These are phyloP conservation scores for Picochlorum sp. DNA, from an alignment of 139 green algal species.

Conservation along the genomic window DNA sequence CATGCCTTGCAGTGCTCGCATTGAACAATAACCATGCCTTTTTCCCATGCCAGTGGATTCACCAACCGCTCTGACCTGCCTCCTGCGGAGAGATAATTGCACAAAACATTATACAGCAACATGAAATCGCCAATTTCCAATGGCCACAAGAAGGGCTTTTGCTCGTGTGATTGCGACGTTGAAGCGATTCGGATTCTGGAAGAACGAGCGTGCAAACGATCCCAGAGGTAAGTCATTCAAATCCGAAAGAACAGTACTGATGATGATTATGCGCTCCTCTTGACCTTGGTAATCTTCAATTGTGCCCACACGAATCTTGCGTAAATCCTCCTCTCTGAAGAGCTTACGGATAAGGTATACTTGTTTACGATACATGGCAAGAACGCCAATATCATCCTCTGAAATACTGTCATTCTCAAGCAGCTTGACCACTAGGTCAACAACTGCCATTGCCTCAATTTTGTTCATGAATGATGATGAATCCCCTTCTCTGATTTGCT, in stretches of 20 bases:
- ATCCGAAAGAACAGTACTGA: slow-evolving; percentile 57
- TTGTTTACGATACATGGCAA: slow-evolving; percentile 59
- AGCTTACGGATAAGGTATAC: slow-evolving; percentile 59
- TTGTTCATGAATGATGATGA: slow-evolving; percentile 60
- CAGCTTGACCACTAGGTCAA: slow-evolving; percentile 45
- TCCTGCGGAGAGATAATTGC: not conserved
- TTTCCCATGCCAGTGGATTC: slow-evolving; percentile 29
- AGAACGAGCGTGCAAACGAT: slow-evolving; percentile 16
- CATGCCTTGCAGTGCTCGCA: slow-evolving; percentile 22
- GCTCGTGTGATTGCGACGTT: slow-evolving; percentile 85
- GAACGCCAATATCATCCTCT: slow-evolving; percentile 40
- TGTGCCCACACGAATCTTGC: slow-evolving; percentile 60
- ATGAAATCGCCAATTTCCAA: slow-evolving; percentile 45
- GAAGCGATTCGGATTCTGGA: slow-evolving; percentile 70
- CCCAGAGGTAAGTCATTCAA: not conserved
- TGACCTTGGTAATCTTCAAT: slow-evolving; percentile 65
- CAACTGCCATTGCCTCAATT: slow-evolving; percentile 42
- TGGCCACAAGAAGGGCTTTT: slow-evolving; percentile 71
- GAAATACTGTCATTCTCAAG: slow-evolving; percentile 1
- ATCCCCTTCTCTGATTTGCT: slow-evolving; percentile 51
- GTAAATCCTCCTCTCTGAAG: slow-evolving; percentile 51
- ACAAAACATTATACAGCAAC: slow-evolving; percentile 6
- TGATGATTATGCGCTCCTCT: slow-evolving; percentile 76
- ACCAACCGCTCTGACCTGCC: slow-evolving; percentile 26
- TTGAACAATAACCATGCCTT: slow-evolving; percentile 29